These are phyloP conservation scores for Chlorophyllum brunneum DNA, from an alignment of 768 basidiomycete species.

Conservation along the genomic window DNA sequence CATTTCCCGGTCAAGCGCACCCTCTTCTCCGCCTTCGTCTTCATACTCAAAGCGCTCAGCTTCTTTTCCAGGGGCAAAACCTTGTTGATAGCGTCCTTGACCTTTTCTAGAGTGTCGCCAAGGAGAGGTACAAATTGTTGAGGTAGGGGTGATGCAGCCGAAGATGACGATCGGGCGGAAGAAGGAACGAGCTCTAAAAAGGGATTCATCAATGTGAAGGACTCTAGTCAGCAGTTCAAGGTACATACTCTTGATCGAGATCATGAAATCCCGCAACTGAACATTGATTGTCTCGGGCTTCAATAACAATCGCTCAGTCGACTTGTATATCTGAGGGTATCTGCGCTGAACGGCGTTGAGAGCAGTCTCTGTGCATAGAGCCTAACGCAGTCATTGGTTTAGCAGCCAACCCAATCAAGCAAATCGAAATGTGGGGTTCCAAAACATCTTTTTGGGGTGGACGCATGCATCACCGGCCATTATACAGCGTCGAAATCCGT, in stretches of 20 bases:
- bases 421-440: too few relatives aligned
- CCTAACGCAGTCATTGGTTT: constrained; percentile 44
- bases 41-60: constrained; percentile 86
- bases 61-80: constrained; percentile 81
- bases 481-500: too few relatives aligned
- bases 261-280: constrained; percentile 91
- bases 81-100: constrained; percentile 67
- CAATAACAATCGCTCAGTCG: constrained; percentile 77
- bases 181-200: constrained; percentile 95
- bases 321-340: constrained; percentile 97
- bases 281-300: constrained; percentile 84
- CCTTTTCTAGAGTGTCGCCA: constrained; percentile 58
- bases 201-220: too few relatives aligned
- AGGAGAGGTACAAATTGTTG: constrained; percentile 80
- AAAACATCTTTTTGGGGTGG: too few relatives aligned
- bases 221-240: neutral
- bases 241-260: constrained; percentile 88
- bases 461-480: too few relatives aligned
- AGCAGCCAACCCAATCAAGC: constrained; percentile 6
- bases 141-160: constrained; percentile 82
- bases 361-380: constrained; percentile 94
- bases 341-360: constrained; percentile 93
- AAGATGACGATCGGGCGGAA: constrained; percentile 86
- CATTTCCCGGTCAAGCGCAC: constrained; percentile 86
- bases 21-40: constrained; percentile 67